Conservation (phyloP, 2,329 filamentous ascomycete species). For the Diaporthe citrichinensis region DNA sequence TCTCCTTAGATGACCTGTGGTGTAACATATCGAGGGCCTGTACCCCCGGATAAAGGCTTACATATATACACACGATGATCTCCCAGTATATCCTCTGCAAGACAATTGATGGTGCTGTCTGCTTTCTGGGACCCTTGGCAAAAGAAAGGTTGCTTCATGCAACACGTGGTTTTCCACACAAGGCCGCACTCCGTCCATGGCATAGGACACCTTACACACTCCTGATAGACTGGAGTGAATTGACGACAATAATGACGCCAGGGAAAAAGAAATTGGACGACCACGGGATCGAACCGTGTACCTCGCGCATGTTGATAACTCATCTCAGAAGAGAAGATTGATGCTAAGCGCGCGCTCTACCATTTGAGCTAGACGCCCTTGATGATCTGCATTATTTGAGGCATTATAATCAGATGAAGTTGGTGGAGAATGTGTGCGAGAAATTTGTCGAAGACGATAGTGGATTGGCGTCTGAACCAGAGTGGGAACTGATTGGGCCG, state of each 20-base stretch:
- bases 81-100: neutral
- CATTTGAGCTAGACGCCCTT: constrained; percentile 39
- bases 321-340: neutral
- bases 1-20: neutral
- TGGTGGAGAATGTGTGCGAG: neutral
- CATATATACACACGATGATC: neutral
- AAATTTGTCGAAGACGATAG: neutral
- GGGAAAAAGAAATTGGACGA: constrained; percentile 18
- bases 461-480: neutral
- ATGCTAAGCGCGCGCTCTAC: constrained; percentile 39
- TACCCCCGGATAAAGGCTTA: neutral
- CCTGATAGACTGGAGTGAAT: too few species aligned
- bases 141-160: neutral
- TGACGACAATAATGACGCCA: too few species aligned
- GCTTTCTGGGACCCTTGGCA: neutral
- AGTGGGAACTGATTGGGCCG: neutral
- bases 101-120: neutral
- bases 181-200: too few species aligned
- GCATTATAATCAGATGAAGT: neutral
- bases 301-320: neutral
- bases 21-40: too few species aligned
- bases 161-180: neutral
- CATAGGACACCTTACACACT: too few species aligned
- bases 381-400: neutral
- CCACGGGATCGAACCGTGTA: constrained; percentile 36